Conservation (phyloP, 371 early-diverging fungal genomes). For the Zopfochytrium polystomum region DNA sequence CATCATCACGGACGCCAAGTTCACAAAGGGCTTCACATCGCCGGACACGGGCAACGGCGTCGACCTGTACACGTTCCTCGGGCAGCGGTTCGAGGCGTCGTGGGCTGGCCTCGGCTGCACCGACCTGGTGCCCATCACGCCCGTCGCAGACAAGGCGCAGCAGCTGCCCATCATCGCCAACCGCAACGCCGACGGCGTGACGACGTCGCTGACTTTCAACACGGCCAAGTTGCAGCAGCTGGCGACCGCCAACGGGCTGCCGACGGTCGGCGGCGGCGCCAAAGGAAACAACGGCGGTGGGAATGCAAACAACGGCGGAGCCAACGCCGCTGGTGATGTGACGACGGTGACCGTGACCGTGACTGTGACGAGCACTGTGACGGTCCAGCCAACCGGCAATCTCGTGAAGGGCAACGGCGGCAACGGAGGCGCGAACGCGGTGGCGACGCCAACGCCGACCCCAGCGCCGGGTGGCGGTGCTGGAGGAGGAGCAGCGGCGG, state of each 20-base stretch:
- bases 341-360: constrained; percentile 33
- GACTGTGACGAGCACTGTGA: background rate
- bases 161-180: constrained; percentile 9
- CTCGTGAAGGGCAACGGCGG: too few species aligned
- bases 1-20: constrained; percentile 28
- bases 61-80: constrained; percentile 29
- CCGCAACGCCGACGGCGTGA: constrained; percentile 13
- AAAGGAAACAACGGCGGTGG: too few species aligned
- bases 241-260: constrained; percentile 37
- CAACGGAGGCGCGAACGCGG: background rate
- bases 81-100: constrained; percentile 24
- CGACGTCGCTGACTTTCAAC: constrained; percentile 1
- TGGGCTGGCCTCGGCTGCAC: constrained; percentile 16
- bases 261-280: constrained; percentile 46
- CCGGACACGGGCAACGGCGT: constrained; percentile 26
- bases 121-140: constrained; percentile 3
- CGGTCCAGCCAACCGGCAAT: too few species aligned
- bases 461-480: too few species aligned
- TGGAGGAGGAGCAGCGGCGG: too few species aligned
- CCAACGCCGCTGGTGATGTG: too few species aligned
- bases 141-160: background rate
- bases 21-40: constrained; percentile 14
- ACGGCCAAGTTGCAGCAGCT: constrained; percentile 2
- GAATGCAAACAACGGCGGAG: too few species aligned
- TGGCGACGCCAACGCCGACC: too few species aligned